Base-by-base conservation (phyloP, 1,284 basidiomycete species). In the Apiotrichum sp. region DNA sequence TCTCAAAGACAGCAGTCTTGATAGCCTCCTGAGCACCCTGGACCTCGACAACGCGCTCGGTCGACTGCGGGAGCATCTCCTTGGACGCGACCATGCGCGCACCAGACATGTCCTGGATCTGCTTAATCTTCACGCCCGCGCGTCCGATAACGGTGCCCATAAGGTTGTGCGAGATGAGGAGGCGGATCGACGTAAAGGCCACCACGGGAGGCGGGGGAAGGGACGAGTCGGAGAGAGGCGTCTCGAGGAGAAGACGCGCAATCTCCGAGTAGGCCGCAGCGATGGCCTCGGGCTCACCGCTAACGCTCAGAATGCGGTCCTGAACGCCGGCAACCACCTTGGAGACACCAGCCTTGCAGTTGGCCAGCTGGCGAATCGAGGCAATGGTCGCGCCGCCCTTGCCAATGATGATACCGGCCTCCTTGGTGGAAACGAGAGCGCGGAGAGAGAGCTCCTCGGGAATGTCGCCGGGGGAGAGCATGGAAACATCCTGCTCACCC, bases 91-190 rank as follows among this genome's bases (percentile, higher is more conserved):
- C 89, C 86, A 99, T 93, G 57, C 95, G 86, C 29, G 93, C 93
- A 55, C 96, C 96, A 51, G 93, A 96, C 50, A 85, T 82, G 77
- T 98, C 96, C 75, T 99, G 96, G 75, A 99, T 99, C 75, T 93
- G 91, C 81, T 98, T 98, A 79, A 99, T 99, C 84, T 98, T 98
- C 76, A 90, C 85, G 63, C 96, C 96, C 58, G 80, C 88, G 68
- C 95, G 90, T 65, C 96, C 96, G 68, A 99, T 99, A 77, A 99
- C 91, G 56, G 93, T 95, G 54, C 96, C 96, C 96, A 99, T 99
- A 65, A 98, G 84, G 76, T 96, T 95, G 80, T 98, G 93, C 53
- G 93, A 96, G 74, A 99, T 92, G 69, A 99, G 85, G 62, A 96
- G 88, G 58, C 92, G 89, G 73, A 98, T 87, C 59, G 92, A 89